Percentiles rank a stretch among this genome's conserved stretches.
These are phyloP conservation scores for Trichoderma sp. DNA, from an alignment of 2,329 filamentous ascomycete genomes.

Conservation along the genomic window DNA sequence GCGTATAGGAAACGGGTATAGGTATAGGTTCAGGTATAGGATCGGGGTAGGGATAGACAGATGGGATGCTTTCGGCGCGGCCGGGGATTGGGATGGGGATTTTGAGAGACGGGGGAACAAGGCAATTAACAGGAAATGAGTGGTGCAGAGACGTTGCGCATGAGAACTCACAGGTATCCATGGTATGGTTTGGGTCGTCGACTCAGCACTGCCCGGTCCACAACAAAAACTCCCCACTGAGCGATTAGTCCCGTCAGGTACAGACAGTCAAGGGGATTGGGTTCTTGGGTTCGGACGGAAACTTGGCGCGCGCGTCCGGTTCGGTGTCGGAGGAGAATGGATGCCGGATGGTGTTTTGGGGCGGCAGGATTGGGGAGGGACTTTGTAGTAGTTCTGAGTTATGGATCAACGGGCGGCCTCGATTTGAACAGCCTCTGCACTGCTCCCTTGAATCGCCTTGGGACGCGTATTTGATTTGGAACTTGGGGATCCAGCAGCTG, in stretches of 20 bases:
- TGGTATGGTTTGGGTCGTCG: background rate
- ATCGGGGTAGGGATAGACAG: background rate
- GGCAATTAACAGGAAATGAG: background rate
- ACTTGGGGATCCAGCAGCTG: background rate
- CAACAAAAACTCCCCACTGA: conserved; percentile 3
- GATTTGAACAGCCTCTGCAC: background rate
- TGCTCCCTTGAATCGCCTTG: background rate
- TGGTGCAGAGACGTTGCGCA: conserved; percentile 10
- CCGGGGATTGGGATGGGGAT: background rate
- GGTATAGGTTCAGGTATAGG: background rate
- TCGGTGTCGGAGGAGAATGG: conserved; percentile 3
- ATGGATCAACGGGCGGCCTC: background rate
- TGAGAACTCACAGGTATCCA: conserved; percentile 9
- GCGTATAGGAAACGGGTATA: background rate
- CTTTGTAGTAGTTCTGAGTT: background rate
- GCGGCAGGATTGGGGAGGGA: background rate
- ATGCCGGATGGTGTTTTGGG: background rate
- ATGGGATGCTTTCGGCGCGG: background rate
- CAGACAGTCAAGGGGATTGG: background rate
- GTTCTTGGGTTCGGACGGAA: background rate
- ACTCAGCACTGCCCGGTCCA: conserved; percentile 11
- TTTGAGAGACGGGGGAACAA: background rate
- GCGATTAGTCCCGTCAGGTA: conserved; percentile 8
- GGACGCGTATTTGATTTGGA: background rate
- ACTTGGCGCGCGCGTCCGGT: conserved; percentile 1